Base-by-base conservation (phyloP, 179 eudicot genomes). In the Beta corolliflora region DNA sequence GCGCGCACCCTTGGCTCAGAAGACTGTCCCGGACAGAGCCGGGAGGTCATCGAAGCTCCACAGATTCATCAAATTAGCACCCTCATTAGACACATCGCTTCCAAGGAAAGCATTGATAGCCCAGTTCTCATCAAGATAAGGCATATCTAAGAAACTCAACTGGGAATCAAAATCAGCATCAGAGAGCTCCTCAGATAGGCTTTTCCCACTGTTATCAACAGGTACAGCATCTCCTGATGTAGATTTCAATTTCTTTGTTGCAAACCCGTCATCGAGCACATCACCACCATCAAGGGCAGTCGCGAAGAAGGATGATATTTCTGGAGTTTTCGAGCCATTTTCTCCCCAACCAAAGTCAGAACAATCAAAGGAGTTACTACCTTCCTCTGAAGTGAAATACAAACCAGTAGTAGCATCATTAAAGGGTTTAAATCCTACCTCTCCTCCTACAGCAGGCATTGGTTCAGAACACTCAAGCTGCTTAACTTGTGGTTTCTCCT, bases 281-380 rank as follows among this genome's bases (percentile, higher is more conserved):
- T 87, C 89, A 56, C 41, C 83, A 80, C 41, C 83, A 80, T 87
- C 91, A 5, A 88, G 44, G 61, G 87, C 79, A 70, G 91, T 88
- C 13, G 93, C 79, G 54, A 94, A 88, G 82, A 92, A 80, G 5
- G 99, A 96, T 9, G 99, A 89, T 41, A 94, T 90, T 71, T 93
- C 98, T 0, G 94, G 95, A 31, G 97, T 93, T 55, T 72, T 90
- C 2, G 89, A 79, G 45, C 84, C 85, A 73, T 87, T 87, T 29
- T 92, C 97, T 74, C 90, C 98, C 94, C 96, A 93, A 12, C 82
- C 86, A 65, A 93, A 89, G 81, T 96, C 97, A 41, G 98, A 93
- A 76, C 88, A 88, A 76, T 86, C 95, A 68, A 92, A 85, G 23
- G 97, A 93, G 87, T 94, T 90, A 54, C 97, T 92, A 29, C 91